These are phyloP conservation scores for Telfairia occidentalis DNA, from an alignment of 331 rosid species.

Conservation along the genomic window DNA sequence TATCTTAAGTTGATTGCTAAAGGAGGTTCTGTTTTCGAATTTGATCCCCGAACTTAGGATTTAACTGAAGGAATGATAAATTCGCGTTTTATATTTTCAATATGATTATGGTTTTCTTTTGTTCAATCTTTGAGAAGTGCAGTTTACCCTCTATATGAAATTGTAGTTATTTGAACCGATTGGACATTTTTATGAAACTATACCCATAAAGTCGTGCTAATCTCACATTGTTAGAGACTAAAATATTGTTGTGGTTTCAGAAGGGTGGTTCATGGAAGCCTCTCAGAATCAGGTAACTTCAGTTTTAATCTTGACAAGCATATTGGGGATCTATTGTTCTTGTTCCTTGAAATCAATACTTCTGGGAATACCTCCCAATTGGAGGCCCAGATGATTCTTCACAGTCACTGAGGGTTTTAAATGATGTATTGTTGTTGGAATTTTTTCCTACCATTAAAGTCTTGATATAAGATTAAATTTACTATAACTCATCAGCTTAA, in stretches of 20 bases:
- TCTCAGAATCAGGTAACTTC: conserved; percentile 54
- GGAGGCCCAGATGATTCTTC: background rate
- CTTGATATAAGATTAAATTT: too few species aligned
- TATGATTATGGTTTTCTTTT: background rate
- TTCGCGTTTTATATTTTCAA: background rate
- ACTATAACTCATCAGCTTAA: too few species aligned
- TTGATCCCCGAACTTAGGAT: background rate
- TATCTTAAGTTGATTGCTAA: background rate
- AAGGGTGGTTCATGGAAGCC: conserved; percentile 57
- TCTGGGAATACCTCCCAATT: background rate
- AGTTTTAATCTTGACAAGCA: background rate
- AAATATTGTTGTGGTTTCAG: conserved; percentile 23
- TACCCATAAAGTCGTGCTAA: background rate
- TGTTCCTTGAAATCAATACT: background rate
- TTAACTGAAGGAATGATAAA: background rate
- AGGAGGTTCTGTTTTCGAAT: background rate
- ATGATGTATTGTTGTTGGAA: background rate
- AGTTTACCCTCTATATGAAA: background rate
- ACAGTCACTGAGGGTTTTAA: background rate
- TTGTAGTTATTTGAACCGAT: background rate
- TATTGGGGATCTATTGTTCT: background rate
- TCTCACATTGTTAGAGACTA: conserved; percentile 6
- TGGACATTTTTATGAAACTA: background rate
- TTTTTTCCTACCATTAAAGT: too few species aligned
- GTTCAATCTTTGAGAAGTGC: background rate